Evolutionary conservation across 768 basidiomycete species (phyloP), one percentile per base, ranked within the genome.

Genomic region (Kondoa subrosea): DNA sequence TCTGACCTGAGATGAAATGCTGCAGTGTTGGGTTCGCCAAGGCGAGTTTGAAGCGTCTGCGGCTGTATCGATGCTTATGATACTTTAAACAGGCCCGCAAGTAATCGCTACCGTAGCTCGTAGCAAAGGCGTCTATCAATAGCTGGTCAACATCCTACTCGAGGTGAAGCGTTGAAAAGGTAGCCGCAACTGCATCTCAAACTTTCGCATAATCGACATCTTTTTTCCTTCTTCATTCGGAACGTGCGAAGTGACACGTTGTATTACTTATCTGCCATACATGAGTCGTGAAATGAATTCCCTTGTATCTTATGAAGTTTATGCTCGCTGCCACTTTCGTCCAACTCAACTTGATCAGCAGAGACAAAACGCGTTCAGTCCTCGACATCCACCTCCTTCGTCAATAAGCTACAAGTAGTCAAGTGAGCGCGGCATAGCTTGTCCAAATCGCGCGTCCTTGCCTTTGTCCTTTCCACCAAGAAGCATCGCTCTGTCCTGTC

Each of bases 11-110:
- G n/a, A n/a, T n/a, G n/a, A n/a, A n/a, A n/a, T n/a, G n/a, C n/a
- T n/a, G n/a, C n/a, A n/a, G n/a, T n/a, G 87, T 93, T 70, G 91
- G 89, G 57, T 91, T 92, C 72, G 91, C 90, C 67, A 73, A 72
- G 56, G 70, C 71, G 3, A 73, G 67, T 60, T 60, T 26, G 14
- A 26, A 25, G 4, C 58, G 58, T 25, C 25, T 25, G 12, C 14
- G 4, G 58, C 58, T 4, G n/a, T 25, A 4, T 30, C 12, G 14
- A 4, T 12, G 15, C 29, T 60, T 60, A 26, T 4, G 8, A 30
- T 30, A 56, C 56, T 25, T 56, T 25, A 56, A 15, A 25, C 29
- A 25, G n/a, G 58, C 58, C 8, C 58, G 58, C 25, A 25, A 60
- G 29, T 30, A 30, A n/a, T n/a, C n/a, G n/a, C n/a, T n/a, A n/a